These are phyloP conservation scores for Pichia sp. DNA, from an alignment of 1,139 yeast genomes.

Conservation along the genomic window DNA sequence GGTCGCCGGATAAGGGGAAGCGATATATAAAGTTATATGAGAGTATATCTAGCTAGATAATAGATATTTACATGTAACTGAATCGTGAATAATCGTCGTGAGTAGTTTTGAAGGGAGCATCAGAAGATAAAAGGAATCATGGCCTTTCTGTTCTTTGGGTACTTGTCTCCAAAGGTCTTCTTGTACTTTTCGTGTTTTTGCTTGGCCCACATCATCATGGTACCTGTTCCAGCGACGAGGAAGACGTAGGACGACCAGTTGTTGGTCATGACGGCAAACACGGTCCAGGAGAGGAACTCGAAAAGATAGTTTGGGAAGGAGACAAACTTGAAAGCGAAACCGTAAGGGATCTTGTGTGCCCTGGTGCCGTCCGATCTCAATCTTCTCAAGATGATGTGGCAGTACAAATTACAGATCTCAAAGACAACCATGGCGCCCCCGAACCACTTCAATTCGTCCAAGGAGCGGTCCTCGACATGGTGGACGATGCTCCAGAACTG, in stretches of 20 bases:
- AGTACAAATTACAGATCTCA: slow-evolving; percentile 67
- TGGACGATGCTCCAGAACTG: slow-evolving; percentile 29
- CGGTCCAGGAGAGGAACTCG: slow-evolving; percentile 73
- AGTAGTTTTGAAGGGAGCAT: not conserved
- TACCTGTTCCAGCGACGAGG: slow-evolving; percentile 63
- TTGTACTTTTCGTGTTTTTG: slow-evolving; percentile 65
- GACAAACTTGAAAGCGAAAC: slow-evolving; percentile 36
- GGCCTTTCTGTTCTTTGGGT: slow-evolving; percentile 67
- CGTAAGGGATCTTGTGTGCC: slow-evolving; percentile 48
- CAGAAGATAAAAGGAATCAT: slow-evolving; percentile 53
- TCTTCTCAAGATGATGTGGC: slow-evolving; percentile 59
- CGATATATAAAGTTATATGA: not conserved
- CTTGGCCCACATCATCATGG: slow-evolving; percentile 79
- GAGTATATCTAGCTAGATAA: not conserved
- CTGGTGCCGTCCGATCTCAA: slow-evolving; percentile 50
- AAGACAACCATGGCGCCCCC: slow-evolving; percentile 55
- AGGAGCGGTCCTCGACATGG: slow-evolving; percentile 34
- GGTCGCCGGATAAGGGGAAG: not conserved
- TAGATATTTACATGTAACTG: not conserved
- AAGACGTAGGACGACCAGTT: slow-evolving; percentile 76
- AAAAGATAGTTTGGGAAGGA: slow-evolving; percentile 81
- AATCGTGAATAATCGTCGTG: not conserved
- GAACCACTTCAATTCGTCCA: slow-evolving; percentile 29
- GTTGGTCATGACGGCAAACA: slow-evolving; percentile 64
- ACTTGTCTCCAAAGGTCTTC: slow-evolving; percentile 68